phyloP scores from a whole-genome alignment of 768 basidiomycete genomes.

The Gloeopeniophorella convolvens region DNA sequence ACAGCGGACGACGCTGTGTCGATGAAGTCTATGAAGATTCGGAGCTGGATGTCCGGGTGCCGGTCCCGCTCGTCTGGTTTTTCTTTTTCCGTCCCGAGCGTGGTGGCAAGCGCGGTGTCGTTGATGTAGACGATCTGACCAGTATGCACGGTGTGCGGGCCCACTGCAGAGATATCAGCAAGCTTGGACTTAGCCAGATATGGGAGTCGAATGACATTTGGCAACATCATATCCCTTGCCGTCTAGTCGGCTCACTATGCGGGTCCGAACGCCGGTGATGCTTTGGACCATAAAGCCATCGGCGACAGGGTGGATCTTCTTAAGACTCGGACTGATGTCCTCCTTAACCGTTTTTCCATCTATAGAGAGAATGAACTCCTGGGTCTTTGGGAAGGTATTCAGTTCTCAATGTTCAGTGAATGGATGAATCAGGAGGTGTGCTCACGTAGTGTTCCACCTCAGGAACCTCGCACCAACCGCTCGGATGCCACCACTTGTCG shows the following conservation, averaged over 20 bases:
- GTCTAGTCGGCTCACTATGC: conserved; percentile 74
- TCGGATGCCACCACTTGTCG: conserved; percentile 51
- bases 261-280: conserved; percentile 69
- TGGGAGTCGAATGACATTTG: conserved; percentile 49
- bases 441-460: conserved; percentile 62
- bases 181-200: neutral
- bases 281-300: conserved; percentile 76
- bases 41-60: conserved; percentile 47
- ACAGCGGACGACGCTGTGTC: conserved; percentile 40
- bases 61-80: conserved; percentile 21
- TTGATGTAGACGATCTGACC: conserved; percentile 82
- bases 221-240: conserved; percentile 82
- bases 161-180: conserved; percentile 43
- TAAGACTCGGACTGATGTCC: conserved; percentile 59
- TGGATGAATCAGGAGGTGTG: conserved; percentile 14
- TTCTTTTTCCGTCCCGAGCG: conserved; percentile 22
- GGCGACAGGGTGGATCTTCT: conserved; percentile 54
- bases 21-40: conserved; percentile 47
- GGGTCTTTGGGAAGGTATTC: conserved; percentile 43
- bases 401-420: conserved; percentile 1
- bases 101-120: conserved; percentile 46
- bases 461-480: conserved; percentile 74
- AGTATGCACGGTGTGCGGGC: conserved; percentile 69
- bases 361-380: conserved; percentile 73
- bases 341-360: conserved; percentile 50